Evolutionary conservation across 169 alveolate species (phyloP).

Genomic region (Plasmodium knowlesi): DNA sequence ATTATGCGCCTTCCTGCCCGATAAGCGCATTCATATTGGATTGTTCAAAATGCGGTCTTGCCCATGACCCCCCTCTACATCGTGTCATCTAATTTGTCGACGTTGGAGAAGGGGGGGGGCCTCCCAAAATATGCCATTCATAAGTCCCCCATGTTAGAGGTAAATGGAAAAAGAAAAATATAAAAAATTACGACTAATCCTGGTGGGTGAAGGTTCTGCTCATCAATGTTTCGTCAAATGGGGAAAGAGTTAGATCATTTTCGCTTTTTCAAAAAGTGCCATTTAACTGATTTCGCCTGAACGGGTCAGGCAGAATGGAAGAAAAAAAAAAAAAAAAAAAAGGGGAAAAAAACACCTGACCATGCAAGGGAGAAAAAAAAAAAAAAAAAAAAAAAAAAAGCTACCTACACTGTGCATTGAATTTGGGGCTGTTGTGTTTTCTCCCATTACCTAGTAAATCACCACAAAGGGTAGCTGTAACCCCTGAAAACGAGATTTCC

Average conservation of each 20-base stretch:
- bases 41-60: not conserved
- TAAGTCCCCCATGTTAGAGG: not conserved
- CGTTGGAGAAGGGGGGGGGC: not conserved
- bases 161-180: not conserved
- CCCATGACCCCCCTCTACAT: not conserved
- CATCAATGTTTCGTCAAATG: not conserved
- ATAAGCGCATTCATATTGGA: not conserved
- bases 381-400: not conserved
- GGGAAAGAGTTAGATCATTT: not conserved
- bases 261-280: not conserved
- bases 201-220: not conserved
- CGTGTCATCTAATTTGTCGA: not conserved
- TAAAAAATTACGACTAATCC: not conserved
- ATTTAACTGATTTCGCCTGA: not conserved
- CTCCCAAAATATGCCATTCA: not conserved
- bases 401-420: not conserved
- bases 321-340: not conserved
- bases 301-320: not conserved
- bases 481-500: not conserved
- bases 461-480: not conserved
- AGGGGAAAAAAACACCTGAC: not conserved
- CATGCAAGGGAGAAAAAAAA: not conserved
- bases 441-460: not conserved
- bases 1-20: not conserved
- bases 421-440: not conserved